Evolutionary conservation across 805 yeast species (phyloP), one percentile per base, ranked within the genome.

Genomic region (Phaffomyces opuntiae): DNA sequence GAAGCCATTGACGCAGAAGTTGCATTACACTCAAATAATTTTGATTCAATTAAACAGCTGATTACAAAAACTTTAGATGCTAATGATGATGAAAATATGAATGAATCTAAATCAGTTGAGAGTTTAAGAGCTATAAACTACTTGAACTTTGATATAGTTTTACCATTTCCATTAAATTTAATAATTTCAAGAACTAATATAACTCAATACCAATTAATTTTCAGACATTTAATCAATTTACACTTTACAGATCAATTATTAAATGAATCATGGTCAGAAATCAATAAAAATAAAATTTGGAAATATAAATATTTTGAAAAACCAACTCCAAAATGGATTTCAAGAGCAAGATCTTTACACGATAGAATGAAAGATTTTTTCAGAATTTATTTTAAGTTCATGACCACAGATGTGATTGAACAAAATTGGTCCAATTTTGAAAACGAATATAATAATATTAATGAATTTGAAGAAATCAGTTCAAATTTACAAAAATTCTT

Each of bases 151-250:
- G 79, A 81, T 37, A 49, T 82, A 8, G 63, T 72, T n/a, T 62
- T 90, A 21, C 96, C 97, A 4, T 93, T 87, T 59, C 99, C 99
- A 0, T 64, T 88, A 41, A 88, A 88, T 56, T 69, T 91, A 25
- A 70, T 93, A 1, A 66, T 88, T 1, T 79, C 85, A 16, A 76
- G 81, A 45, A 83, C 88, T 14, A 78, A 82, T 25, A 68, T 87
- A 16, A 73, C 80, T 41, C 87, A 93, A 51, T 88, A 83, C 58
- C 96, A 91, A 60, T 68, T 87, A 33, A 66, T 89, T 40, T 87
- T 86, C 54, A 76, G 96, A 51, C 81, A 86, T 51, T 67, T 85
- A 35, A 62, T 82, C 36, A 72, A 80, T 31, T 58, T 87, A n/a
- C 80, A 80, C 49, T 79, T 77, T 55, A 70, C 85, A 7, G 80